A percentile compares a stretch with the other conserved stretches of the same genome.
phyloP scores from a whole-genome alignment of 257 asterid genomes.

The Leonotis leonurus region DNA sequence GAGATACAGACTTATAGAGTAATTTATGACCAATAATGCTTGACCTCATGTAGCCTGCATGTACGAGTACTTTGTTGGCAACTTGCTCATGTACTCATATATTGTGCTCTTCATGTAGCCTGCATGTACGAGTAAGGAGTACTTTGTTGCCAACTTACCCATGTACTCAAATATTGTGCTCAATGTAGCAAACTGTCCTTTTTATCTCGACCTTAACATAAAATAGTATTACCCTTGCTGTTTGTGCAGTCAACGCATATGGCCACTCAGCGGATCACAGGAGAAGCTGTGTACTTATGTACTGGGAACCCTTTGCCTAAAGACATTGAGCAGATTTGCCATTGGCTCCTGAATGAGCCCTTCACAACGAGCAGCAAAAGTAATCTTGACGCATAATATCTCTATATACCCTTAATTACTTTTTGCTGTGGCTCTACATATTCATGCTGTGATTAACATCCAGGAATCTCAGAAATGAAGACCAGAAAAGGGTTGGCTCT shows the following conservation, averaged over 20 bases:
- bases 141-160: no score
- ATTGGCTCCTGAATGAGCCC: slow-evolving; percentile 87
- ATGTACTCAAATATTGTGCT: no score
- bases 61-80: background rate
- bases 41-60: no score
- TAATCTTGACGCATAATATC: slow-evolving; percentile 27
- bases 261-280: slow-evolving; percentile 91
- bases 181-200: background rate
- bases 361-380: slow-evolving; percentile 61
- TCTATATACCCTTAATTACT: background rate
- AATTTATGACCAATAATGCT: background rate
- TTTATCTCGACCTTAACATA: slow-evolving; percentile 10
- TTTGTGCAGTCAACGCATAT: slow-evolving; percentile 90
- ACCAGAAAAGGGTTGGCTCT: slow-evolving; percentile 85
- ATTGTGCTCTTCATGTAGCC: no score
- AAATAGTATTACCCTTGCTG: slow-evolving; percentile 8
- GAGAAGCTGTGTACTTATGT: slow-evolving; percentile 91
- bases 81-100: no score
- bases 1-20: no score
- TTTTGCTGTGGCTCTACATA: background rate
- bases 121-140: no score
- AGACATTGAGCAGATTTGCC: slow-evolving; percentile 80
- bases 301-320: slow-evolving; percentile 97
- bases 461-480: slow-evolving; percentile 81
- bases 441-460: slow-evolving; percentile 25